Percentiles rank a stretch among this genome's conserved stretches.
Conservation (phyloP, 345 rosid species). For the Bretschneidera sinensis region DNA sequence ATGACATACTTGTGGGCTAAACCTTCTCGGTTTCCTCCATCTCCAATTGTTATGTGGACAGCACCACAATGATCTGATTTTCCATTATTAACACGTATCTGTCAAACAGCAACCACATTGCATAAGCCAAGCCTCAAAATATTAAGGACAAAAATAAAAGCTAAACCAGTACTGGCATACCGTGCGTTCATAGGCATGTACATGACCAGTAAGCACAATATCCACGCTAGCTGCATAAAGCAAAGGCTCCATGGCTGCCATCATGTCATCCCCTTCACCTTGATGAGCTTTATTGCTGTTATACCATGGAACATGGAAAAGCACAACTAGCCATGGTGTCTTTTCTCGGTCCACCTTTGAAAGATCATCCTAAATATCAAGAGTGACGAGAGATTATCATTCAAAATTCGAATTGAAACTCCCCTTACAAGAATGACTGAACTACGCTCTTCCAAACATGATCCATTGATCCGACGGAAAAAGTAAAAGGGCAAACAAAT, state of each 20-base stretch:
- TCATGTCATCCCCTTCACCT: constrained; percentile 78
- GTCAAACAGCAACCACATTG: constrained; percentile 23
- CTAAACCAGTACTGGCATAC: constrained; percentile 30
- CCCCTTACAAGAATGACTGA: too few species aligned
- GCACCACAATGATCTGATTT: constrained; percentile 68
- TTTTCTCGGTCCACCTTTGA: constrained; percentile 66
- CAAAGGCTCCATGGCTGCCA: constrained; percentile 81
- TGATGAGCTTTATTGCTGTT: constrained; percentile 86
- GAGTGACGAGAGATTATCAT: neutral
- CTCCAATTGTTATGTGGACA: constrained; percentile 81
- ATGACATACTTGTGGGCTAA: constrained; percentile 61
- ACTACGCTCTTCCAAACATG: neutral
- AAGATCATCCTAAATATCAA: constrained; percentile 59
- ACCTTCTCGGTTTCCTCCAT: constrained; percentile 96
- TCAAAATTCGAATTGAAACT: too few species aligned
- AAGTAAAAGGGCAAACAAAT: too few species aligned
- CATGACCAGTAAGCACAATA: constrained; percentile 75
- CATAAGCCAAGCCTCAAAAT: constrained; percentile 12
- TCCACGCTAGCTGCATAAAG: constrained; percentile 78
- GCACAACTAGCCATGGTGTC: constrained; percentile 88
- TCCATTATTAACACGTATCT: constrained; percentile 71
- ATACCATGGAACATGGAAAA: constrained; percentile 93
- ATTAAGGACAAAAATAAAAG: constrained; percentile 9
- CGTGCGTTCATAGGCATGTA: constrained; percentile 94
- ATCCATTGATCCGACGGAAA: too few species aligned